Evolutionary conservation across 805 yeast species (phyloP).

Genomic region (Blastobotrys americana): DNA sequence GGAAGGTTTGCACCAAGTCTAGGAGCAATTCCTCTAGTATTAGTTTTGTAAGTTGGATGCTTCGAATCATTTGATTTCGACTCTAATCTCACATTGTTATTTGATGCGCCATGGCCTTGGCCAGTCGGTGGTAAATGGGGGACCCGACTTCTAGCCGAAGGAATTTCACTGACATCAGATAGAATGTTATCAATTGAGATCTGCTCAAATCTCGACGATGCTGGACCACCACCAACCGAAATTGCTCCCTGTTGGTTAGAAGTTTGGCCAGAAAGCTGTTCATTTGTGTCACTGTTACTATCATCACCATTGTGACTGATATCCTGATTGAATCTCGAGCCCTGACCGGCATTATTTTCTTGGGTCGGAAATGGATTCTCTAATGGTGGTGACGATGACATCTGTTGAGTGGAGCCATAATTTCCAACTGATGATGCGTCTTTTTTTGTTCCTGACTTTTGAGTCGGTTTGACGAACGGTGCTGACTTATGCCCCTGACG

Average conservation of each 20-base stretch:
- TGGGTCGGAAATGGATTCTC: background rate
- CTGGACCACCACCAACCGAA: background rate
- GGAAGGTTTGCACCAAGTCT: slow-evolving; percentile 26
- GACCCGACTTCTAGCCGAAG: slow-evolving; percentile 59
- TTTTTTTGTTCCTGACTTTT: slow-evolving; percentile 14
- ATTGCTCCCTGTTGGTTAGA: background rate
- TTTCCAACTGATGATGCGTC: slow-evolving; percentile 47
- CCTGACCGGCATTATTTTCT: background rate
- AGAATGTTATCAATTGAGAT: slow-evolving; percentile 76
- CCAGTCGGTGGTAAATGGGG: background rate
- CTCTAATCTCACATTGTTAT: background rate
- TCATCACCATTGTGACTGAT: background rate
- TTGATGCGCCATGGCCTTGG: background rate
- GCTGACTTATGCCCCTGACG: slow-evolving; percentile 39
- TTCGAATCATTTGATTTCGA: background rate
- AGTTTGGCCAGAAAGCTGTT: background rate
- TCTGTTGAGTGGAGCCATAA: too few species aligned
- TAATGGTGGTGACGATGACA: slow-evolving; percentile 39
- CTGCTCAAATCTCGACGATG: slow-evolving; percentile 50
- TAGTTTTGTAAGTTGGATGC: background rate
- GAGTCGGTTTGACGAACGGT: slow-evolving; percentile 26
- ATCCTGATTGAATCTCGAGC: background rate
- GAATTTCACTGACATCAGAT: slow-evolving; percentile 76
- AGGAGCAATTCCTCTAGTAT: slow-evolving; percentile 5
- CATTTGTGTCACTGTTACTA: background rate